Percentiles rank a stretch among this genome's conserved stretches.
Evolutionary conservation across 345 rosid species (phyloP).

Genomic region (Garcia nutans): DNA sequence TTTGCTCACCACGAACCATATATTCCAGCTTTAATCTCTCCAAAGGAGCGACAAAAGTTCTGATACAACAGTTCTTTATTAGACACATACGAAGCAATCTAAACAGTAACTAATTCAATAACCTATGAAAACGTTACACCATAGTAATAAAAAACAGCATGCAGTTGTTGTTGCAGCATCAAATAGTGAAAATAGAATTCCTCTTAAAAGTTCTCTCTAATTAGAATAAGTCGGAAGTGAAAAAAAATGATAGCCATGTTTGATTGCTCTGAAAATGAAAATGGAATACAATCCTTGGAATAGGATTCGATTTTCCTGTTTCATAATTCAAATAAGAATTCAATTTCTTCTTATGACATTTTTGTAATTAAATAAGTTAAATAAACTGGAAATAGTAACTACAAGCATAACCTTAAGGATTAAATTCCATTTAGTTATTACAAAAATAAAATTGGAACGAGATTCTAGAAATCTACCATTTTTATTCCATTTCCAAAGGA

Average conservation of each 20-base stretch:
- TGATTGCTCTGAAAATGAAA: background rate
- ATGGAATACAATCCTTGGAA: background rate
- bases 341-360: background rate
- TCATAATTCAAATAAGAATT: background rate
- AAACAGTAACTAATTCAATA: background rate
- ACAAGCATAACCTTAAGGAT: background rate
- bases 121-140: background rate
- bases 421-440: background rate
- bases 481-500: background rate
- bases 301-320: background rate
- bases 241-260: background rate
- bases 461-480: background rate
- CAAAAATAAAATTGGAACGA: background rate
- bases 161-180: background rate
- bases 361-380: too few species aligned
- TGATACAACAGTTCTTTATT: conserved; percentile 24
- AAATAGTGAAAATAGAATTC: background rate
- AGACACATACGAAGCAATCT: conserved; percentile 1
- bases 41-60: conserved; percentile 76
- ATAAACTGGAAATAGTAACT: too few species aligned
- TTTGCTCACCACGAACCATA: conserved; percentile 68
- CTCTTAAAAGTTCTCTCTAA: background rate
- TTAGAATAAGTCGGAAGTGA: background rate
- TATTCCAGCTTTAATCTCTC: conserved; percentile 81
- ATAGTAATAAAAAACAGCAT: background rate